Percentiles rank a stretch among this genome's conserved stretches.
phyloP scores from a whole-genome alignment of 352 stramenopile genomes.

The Globisporangium ultimum region DNA sequence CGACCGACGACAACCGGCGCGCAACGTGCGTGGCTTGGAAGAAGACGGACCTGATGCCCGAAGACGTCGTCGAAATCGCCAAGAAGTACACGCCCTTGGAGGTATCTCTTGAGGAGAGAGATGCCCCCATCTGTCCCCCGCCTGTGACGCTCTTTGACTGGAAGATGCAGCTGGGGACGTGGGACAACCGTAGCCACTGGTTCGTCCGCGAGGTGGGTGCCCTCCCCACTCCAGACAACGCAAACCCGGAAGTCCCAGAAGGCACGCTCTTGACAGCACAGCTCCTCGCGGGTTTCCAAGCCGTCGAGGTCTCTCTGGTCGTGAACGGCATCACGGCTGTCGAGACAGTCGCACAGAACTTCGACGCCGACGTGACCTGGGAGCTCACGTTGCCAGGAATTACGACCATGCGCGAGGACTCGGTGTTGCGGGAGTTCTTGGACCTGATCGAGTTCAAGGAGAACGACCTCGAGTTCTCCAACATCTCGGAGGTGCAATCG shows the following conservation, averaged over 20 bases:
- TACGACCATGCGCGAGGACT: slow-evolving; percentile 29
- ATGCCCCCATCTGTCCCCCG: not conserved
- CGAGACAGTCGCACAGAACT: slow-evolving; percentile 27
- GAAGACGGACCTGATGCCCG: slow-evolving; percentile 38
- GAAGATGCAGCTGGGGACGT: slow-evolving; percentile 56
- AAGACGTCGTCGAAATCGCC: slow-evolving; percentile 34
- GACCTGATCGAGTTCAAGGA: slow-evolving; percentile 30
- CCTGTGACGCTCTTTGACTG: slow-evolving; percentile 39
- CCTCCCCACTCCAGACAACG: slow-evolving; percentile 10
- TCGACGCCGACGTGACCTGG: slow-evolving; percentile 29
- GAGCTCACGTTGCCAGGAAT: slow-evolving; percentile 20
- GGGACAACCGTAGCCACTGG: slow-evolving; percentile 41
- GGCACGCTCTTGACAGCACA: slow-evolving; percentile 7
- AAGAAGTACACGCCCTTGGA: slow-evolving; percentile 22
- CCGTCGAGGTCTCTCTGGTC: slow-evolving; percentile 18
- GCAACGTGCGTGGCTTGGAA: slow-evolving; percentile 45
- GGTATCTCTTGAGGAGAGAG: not conserved
- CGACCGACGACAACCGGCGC: slow-evolving; percentile 23
- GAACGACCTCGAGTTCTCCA: slow-evolving; percentile 27
- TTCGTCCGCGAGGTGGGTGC: slow-evolving; percentile 42
- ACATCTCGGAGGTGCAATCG: slow-evolving; percentile 18
- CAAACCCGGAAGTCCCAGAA: not conserved
- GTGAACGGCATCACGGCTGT: slow-evolving; percentile 24
- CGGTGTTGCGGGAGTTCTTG: slow-evolving; percentile 24
- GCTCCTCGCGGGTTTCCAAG: slow-evolving; percentile 21